Conservation (phyloP, 75 land plant genomes). For the Chamaecyparis obtusa region DNA sequence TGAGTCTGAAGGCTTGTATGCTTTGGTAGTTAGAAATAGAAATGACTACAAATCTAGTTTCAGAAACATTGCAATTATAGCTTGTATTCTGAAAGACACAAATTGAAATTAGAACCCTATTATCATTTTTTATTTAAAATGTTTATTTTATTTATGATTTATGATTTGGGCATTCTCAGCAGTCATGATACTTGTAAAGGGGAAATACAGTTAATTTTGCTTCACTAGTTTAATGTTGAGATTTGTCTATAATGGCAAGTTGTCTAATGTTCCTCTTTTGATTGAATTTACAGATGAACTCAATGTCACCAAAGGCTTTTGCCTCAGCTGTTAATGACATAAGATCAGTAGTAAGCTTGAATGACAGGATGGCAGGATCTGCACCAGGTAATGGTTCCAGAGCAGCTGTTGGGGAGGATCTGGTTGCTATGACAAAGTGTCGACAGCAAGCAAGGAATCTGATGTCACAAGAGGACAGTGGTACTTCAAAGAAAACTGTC, state of each 20-base stretch:
- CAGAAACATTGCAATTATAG: neutral
- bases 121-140: neutral
- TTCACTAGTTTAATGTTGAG: neutral
- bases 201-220: too few relatives aligned
- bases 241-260: neutral
- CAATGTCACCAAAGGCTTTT: constrained; percentile 33
- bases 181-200: neutral
- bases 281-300: constrained; percentile 24
- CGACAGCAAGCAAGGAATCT: constrained; percentile 35
- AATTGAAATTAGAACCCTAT: neutral
- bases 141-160: constrained; percentile 2
- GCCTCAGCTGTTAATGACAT: constrained; percentile 41
- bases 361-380: constrained; percentile 45
- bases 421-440: constrained; percentile 41
- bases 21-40: neutral
- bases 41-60: neutral
- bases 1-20: neutral
- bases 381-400: constrained; percentile 56
- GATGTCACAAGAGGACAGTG: constrained; percentile 32
- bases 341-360: constrained; percentile 33
- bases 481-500: constrained; percentile 9
- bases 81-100: neutral
- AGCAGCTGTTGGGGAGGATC: constrained; percentile 53
- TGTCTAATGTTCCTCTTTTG: neutral
- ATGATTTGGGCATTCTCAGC: neutral